A percentile compares a stretch with the other conserved stretches of the same genome.
Evolutionary conservation across 306 rosid genomes (phyloP).

Genomic region (Gynostemma pentaphyllum): DNA sequence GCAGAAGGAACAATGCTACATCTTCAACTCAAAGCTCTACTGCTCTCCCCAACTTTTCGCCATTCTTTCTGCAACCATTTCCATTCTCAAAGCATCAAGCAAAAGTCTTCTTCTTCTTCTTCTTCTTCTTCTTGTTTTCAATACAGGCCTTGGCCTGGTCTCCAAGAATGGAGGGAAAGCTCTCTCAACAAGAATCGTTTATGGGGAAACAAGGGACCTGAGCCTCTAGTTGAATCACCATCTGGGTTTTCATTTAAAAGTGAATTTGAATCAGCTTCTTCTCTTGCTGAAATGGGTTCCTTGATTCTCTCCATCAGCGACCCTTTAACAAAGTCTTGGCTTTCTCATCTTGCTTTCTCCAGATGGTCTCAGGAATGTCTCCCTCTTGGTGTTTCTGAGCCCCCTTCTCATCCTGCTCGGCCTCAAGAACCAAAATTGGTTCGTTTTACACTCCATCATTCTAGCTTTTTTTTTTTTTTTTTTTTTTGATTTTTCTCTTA

Average conservation of each 20-base stretch:
- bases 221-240: conserved; percentile 15
- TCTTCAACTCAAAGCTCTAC: conserved; percentile 10
- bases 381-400: conserved; percentile 48
- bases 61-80: background rate
- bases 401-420: conserved; percentile 42
- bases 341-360: conserved; percentile 76
- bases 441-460: background rate
- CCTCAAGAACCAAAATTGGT: conserved; percentile 50
- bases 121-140: conserved; percentile 13
- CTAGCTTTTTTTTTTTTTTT: background rate
- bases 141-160: conserved; percentile 55
- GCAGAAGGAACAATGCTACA: conserved; percentile 23
- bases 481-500: background rate
- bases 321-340: conserved; percentile 54
- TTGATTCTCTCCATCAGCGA: conserved; percentile 68
- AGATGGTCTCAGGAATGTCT: conserved; percentile 48
- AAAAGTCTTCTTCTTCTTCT: conserved; percentile 9
- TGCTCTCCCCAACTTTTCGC: conserved; percentile 7
- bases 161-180: conserved; percentile 52
- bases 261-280: conserved; percentile 31
- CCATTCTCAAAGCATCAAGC: conserved; percentile 14
- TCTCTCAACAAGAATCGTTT: conserved; percentile 49
- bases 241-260: background rate
- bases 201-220: conserved; percentile 71
- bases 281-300: conserved; percentile 74